A percentile compares a stretch with the other conserved stretches of the same genome.
Evolutionary conservation across 495 filamentous ascomycete genomes (phyloP).

Genomic region (Penicillium bialowiezense): DNA sequence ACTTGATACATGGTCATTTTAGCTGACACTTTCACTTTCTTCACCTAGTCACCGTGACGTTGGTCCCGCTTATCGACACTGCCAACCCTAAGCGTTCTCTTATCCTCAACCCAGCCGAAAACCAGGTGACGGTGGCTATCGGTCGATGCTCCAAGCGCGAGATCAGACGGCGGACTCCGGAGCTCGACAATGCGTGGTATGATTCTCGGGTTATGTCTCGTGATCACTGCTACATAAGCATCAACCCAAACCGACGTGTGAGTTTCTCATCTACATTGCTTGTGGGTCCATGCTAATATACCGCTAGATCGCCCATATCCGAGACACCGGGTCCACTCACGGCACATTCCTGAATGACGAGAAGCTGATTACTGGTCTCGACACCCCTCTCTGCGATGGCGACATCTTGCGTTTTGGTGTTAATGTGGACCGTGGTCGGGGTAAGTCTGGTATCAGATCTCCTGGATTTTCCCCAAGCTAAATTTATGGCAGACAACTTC

Average conservation of each 20-base stretch:
- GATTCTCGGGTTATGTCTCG: conserved; percentile 81
- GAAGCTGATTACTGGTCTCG: conserved; percentile 35
- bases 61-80: conserved; percentile 11
- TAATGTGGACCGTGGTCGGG: conserved; percentile 49
- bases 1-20: too few relatives aligned
- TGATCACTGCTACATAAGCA: conserved; percentile 62
- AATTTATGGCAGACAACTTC: conserved; percentile 33
- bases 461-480: background rate
- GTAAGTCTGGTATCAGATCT: conserved; percentile 26
- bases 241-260: conserved; percentile 44
- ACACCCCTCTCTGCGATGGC: conserved; percentile 35
- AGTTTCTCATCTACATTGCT: background rate
- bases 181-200: conserved; percentile 66
- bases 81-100: conserved; percentile 32
- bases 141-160: conserved; percentile 61
- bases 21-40: conserved; percentile 13
- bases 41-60: conserved; percentile 17
- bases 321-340: conserved; percentile 56
- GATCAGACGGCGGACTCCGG: conserved; percentile 48
- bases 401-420: conserved; percentile 55
- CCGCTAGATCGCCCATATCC: conserved; percentile 38
- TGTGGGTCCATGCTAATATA: conserved; percentile 14
- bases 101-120: conserved; percentile 17
- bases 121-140: conserved; percentile 34
- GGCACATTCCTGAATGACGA: conserved; percentile 52